phyloP scores from a whole-genome alignment of 352 stramenopile species.

The Pythium utonaiense region DNA sequence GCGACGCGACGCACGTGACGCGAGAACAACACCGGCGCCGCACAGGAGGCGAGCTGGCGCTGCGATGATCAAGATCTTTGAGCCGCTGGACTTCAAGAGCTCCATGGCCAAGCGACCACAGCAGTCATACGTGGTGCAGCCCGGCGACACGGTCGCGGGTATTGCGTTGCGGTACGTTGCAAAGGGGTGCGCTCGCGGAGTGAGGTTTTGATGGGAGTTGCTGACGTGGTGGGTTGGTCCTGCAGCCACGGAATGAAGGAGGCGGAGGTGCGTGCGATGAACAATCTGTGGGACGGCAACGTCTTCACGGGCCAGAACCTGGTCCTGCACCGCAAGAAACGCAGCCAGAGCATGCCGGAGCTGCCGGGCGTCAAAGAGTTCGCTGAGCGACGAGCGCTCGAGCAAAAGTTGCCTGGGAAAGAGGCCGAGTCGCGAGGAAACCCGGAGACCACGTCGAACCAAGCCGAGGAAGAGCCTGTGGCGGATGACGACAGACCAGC shows the following conservation, averaged over 20 bases:
- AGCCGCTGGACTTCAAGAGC: conserved; percentile 33
- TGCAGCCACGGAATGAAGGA: conserved; percentile 47
- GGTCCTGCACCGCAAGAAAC: conserved; percentile 40
- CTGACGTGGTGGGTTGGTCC: neutral
- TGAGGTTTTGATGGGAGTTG: too few relatives aligned
- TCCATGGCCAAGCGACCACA: conserved; percentile 16
- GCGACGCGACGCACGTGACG: neutral
- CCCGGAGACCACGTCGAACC: conserved; percentile 5
- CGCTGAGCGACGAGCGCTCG: neutral
- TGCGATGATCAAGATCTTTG: conserved; percentile 35
- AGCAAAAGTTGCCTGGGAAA: conserved; percentile 3
- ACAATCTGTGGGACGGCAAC: conserved; percentile 41
- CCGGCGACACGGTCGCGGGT: conserved; percentile 39
- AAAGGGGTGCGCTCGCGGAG: too few relatives aligned
- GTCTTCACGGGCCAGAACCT: conserved; percentile 42
- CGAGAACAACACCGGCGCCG: too few relatives aligned
- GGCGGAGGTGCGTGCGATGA: conserved; percentile 47
- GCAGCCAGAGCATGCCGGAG: conserved; percentile 36
- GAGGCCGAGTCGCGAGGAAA: conserved; percentile 9
- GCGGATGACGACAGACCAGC: conserved; percentile 4
- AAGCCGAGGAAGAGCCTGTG: conserved; percentile 19
- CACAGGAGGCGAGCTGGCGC: neutral
- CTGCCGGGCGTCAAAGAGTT: conserved; percentile 22
- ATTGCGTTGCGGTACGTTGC: conserved; percentile 34
- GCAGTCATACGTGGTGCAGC: conserved; percentile 35